These are phyloP conservation scores for Zymoseptoria passerinii DNA, from an alignment of 2,329 filamentous ascomycete species.

Conservation along the genomic window DNA sequence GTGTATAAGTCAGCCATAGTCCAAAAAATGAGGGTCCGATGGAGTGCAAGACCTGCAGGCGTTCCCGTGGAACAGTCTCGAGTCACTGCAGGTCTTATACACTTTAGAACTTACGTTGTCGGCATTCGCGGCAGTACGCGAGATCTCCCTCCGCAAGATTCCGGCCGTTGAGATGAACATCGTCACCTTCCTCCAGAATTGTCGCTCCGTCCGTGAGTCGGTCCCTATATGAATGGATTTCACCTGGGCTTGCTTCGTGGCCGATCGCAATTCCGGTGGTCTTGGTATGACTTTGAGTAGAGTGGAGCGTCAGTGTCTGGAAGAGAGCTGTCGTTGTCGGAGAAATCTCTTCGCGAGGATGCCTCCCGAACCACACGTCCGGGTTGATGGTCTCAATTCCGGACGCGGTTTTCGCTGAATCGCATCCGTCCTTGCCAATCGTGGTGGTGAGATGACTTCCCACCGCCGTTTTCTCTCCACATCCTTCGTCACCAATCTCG, in stretches of 20 bases:
- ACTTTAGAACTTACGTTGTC: not conserved
- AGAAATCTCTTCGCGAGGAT: not conserved
- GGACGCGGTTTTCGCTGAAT: not conserved
- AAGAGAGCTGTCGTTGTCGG: not conserved
- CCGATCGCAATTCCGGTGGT: not conserved
- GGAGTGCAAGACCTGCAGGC: too few relatives aligned
- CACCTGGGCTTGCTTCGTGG: not conserved
- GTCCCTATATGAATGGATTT: not conserved
- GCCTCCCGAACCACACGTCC: not conserved
- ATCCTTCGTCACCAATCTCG: not conserved
- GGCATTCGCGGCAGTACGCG: not conserved
- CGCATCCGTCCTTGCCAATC: not conserved
- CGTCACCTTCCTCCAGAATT: not conserved
- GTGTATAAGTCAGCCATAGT: not conserved
- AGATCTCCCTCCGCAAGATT: not conserved
- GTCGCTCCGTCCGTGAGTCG: not conserved
- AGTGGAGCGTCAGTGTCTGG: not conserved
- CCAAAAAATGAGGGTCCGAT: too few relatives aligned
- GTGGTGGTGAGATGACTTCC: not conserved
- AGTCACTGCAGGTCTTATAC: not conserved
- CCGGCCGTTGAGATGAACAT: not conserved
- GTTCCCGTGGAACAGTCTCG: not conserved
- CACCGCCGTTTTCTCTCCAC: not conserved
- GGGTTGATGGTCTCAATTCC: not conserved
- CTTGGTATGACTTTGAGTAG: not conserved